Base-by-base conservation (phyloP, 192 early-diverging fungal genomes). In the Endogone sp. region DNA sequence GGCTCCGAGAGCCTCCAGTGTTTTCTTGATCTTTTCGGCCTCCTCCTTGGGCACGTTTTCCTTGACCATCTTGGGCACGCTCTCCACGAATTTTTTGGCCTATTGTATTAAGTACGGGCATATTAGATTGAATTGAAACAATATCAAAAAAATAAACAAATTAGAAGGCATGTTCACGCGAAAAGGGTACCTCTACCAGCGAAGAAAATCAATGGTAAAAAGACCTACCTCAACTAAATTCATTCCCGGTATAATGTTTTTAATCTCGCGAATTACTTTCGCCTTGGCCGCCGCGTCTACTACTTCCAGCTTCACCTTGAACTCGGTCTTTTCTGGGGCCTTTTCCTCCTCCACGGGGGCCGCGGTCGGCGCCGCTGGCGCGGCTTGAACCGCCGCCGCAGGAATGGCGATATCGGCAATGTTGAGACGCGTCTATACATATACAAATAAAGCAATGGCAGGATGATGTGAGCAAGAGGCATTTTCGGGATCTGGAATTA, bases 71-170 rank as follows among this genome's bases (percentile, higher is more conserved):
- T 99, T 99, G 77, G 97, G 97, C 68, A 88, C 94, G 69, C 92
- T 85, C 82, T 99, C 97, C 28, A 98, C 95, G 83, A 99, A 98
- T 86, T 99, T 99, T 88, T 99, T 99, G 74, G 97, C 97, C 88
- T 92, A 79, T 29, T 64, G n/a, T 49, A 16, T 0, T n/a, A n/a
- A n/a, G n/a, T n/a, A n/a, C n/a, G n/a, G n/a, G n/a, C 49, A 67
- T 55, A 37, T 67, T 27, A 31, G 20, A 30, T 54, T 56, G 30
- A 28, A 20, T 56, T 6, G 30, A 37, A 29, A 28, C 20, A n/a
- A n/a, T n/a, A n/a, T n/a, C n/a, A n/a, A n/a, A n/a, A n/a, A n/a
- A n/a, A n/a, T n/a, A n/a, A n/a, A n/a, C n/a, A n/a, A n/a, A n/a
- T n/a, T n/a, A 22, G 63, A 64, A 2, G 24, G 63, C 26, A 61